Evolutionary conservation across 2,329 filamentous ascomycete genomes (phyloP), one percentile per base, ranked within the genome.

Genomic region (Macrophomina phaseolina): DNA sequence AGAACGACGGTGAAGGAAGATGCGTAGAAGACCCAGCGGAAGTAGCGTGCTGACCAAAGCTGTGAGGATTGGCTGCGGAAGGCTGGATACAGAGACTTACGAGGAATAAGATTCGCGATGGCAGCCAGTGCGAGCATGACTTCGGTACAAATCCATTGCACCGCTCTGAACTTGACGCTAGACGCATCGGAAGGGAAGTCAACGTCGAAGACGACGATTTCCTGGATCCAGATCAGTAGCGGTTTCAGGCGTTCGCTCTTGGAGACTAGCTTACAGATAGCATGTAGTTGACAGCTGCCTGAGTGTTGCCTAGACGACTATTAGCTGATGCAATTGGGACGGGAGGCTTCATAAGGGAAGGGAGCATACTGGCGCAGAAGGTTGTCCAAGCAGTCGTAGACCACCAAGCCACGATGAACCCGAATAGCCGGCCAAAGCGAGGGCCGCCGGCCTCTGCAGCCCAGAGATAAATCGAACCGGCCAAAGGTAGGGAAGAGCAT

Each of bases 351-450:
- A 0, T 9, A 6, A 45, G 42, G 12, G 5, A 4, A 30, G 18
- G 5, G 2, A 30, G 18, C 62, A 53, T 23, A 64, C 62, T 64
- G 11, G 63, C 63, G 30, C 64, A 66, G 36, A 80, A 80, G 5
- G 78, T 88, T 2, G 86, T 88, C 86, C 86, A 88, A 1, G 86
- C 86, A 0, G 86, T 88, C 0, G 85, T 87, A 70, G 83, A 86
- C 86, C 86, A 88, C 86, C 86, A 88, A 0, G 86, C 86, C n/a
- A 87, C 86, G n/a, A 87, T 76, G 72, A 87, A 87, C 18, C 86
- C 86, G 64, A 87, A 81, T 0, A 88, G 76, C 34, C 86, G 76
- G n/a, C 86, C 85, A 69, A 79, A 87, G 28, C 80, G 79, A 32
- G 81, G 83, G 5, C 86, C 86, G 51, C 85, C 86, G 18, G 85